phyloP scores from a whole-genome alignment of 2,329 filamentous ascomycete genomes.

The Colletotrichum lentis region DNA sequence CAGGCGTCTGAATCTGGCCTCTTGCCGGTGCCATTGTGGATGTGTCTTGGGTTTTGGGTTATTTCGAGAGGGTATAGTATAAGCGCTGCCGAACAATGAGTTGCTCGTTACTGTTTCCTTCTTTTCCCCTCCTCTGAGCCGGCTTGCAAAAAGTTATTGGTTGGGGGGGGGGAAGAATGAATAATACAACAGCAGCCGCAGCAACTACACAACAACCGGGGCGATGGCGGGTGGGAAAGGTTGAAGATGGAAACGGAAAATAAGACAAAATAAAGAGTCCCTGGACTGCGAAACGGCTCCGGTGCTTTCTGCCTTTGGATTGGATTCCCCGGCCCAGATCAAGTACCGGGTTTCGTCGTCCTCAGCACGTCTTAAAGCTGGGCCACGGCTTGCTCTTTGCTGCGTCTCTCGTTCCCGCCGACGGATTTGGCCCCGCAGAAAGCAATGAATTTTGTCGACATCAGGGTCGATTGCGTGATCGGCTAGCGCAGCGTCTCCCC shows the following conservation, averaged over 20 bases:
- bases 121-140: conserved; percentile 2
- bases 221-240: neutral
- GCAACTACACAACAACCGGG: conserved; percentile 11
- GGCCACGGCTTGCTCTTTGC: conserved; percentile 12
- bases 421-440: conserved; percentile 34
- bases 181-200: neutral
- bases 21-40: conserved; percentile 38
- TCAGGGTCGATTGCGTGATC: conserved; percentile 48
- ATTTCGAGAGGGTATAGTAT: conserved; percentile 9
- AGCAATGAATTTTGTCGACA: conserved; percentile 39
- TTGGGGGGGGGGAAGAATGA: neutral
- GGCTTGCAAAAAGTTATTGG: neutral
- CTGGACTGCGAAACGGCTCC: conserved; percentile 23
- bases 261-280: conserved; percentile 7
- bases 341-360: conserved; percentile 12
- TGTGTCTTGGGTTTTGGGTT: conserved; percentile 11
- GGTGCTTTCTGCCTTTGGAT: conserved; percentile 31
- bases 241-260: neutral
- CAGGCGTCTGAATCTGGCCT: conserved; percentile 63
- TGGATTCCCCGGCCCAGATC: conserved; percentile 22
- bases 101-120: neutral
- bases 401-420: conserved; percentile 28
- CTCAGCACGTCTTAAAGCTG: conserved; percentile 12
- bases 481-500: conserved; percentile 43
- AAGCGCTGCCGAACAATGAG: neutral